Base-by-base conservation (phyloP, 306 rosid species). In the Amphicarpaea edgeworthii region DNA sequence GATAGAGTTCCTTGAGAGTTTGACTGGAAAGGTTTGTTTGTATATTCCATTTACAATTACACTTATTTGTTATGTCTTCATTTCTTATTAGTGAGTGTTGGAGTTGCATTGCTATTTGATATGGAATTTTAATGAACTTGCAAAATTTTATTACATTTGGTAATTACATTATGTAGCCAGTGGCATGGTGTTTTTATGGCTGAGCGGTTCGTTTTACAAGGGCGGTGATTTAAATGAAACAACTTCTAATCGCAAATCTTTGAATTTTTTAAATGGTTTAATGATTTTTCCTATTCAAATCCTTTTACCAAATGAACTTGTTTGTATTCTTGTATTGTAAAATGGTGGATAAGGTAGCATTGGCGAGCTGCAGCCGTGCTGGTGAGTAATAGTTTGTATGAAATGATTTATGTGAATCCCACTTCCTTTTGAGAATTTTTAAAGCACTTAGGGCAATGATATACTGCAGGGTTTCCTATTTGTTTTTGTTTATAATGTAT, bases 1-100 rank as follows among this genome's bases (percentile, higher is more conserved):
- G 88, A 89, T 93, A 30, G 98, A 90, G 59, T 82, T 83, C 63
- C 87, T 90, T 43, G 98, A 93, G 83, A 83, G 87, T 88, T 79
- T 93, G 84, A 76, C 87, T 60, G 97, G 98, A 84, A 82, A 86
- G 90, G 97, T 91, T 79, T 3, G 32, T 28, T 28, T 24, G 61
- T 72, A 59, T 82, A 30, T 45, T 12, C 45, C 45, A 40, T 40
- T 40, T 12, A 10, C 47, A 42, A 42, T 42, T 42, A 6, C 17
- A 14, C 10, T 41, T 50, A 62, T 77, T 79, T 28, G 21, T 37
- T 62, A 40, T 61, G 45, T 32, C 43, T 58, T 43, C 4, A 20
- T 30, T 70, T 14, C 12, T 72, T 8, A 37, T 28, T 19, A 34
- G 41, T 57, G 61, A 21, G 17, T 34, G 17, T 34, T 61, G 19